Evolutionary conservation across 2,329 filamentous ascomycete species (phyloP), one percentile per base, ranked within the genome.

Genomic region (Colletotrichum shisoi): DNA sequence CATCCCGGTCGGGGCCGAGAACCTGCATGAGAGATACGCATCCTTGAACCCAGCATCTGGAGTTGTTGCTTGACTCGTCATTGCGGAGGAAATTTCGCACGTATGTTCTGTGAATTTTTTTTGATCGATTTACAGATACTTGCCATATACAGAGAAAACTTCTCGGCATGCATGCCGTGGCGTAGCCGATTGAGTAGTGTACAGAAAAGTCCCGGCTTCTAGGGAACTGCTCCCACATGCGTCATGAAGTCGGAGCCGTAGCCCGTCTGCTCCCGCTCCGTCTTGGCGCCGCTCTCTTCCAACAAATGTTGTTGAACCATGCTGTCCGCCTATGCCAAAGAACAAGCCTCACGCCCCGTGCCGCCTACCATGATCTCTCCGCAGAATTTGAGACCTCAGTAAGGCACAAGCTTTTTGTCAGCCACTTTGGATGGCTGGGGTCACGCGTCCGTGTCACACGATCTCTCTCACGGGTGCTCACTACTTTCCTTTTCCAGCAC

Each of bases 171-270:
- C 40, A 56, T 57, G 13, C 24, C 40, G 62, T 69, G 53, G 15
- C 83, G 82, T 31, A 8, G 27, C 7, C 27, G 27, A n/a, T n/a
- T n/a, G n/a, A n/a, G n/a, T n/a, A n/a, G n/a, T n/a, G n/a, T n/a
- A 19, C 84, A 73, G 44, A 77, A 81, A 65, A 81, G 77, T 4
- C 76, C 76, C 2, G 74, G 62, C 59, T 75, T 76, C 0, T 73
- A 77, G 0, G 82, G 82, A 0, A 85, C 74, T 0, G 71, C 69
- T 0, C 83, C 82, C 1, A 85, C 72, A n/a, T 80, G 77, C 0
- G 83, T 82, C 17, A 79, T 68, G 1, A 72, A 74, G 65, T 84
- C 82, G 0, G 74, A 73, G 0, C 77, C 80, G 53, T 79, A 79
- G 1, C 79, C 81, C 6, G 78, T 81, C 82, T 81, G 83, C 1